Percentiles rank a stretch among this genome's conserved stretches.
Evolutionary conservation across 2,329 filamentous ascomycete genomes (phyloP).

Genomic region (Fusarium sp.): DNA sequence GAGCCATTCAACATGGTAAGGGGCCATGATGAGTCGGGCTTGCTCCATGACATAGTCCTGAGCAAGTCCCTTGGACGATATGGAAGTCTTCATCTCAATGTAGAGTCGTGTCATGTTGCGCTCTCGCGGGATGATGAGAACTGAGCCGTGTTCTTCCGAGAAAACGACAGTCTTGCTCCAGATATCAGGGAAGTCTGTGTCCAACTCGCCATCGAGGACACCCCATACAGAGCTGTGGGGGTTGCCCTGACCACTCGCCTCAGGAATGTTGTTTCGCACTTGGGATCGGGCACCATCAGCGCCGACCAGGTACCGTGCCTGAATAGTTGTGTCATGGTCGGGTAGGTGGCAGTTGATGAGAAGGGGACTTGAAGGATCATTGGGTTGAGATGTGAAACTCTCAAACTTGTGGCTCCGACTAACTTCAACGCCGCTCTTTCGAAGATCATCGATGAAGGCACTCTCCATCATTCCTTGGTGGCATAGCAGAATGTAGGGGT

Average conservation of each 20-base stretch:
- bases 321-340: slow-evolving; percentile 66
- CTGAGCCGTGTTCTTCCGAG: slow-evolving; percentile 75
- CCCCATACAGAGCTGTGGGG: slow-evolving; percentile 75
- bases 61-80: slow-evolving; percentile 58
- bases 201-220: slow-evolving; percentile 78
- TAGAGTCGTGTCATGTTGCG: slow-evolving; percentile 78
- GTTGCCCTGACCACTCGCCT: slow-evolving; percentile 66
- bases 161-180: slow-evolving; percentile 81
- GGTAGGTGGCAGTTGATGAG: slow-evolving; percentile 63
- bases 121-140: slow-evolving; percentile 80
- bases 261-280: slow-evolving; percentile 74
- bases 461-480: slow-evolving; percentile 84
- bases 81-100: slow-evolving; percentile 66
- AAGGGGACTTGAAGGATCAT: slow-evolving; percentile 53
- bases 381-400: slow-evolving; percentile 62
- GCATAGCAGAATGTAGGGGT: slow-evolving; percentile 70
- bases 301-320: slow-evolving; percentile 76
- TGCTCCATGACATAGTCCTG: slow-evolving; percentile 80
- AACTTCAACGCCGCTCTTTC: slow-evolving; percentile 73
- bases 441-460: slow-evolving; percentile 77
- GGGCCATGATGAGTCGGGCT: slow-evolving; percentile 71
- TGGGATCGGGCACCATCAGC: slow-evolving; percentile 81
- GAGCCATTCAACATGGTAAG: slow-evolving; percentile 69
- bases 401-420: slow-evolving; percentile 75
- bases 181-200: slow-evolving; percentile 81